These are phyloP conservation scores for Thoreauomyces humboldtii DNA, from an alignment of 192 early-diverging fungal genomes.

Conservation along the genomic window DNA sequence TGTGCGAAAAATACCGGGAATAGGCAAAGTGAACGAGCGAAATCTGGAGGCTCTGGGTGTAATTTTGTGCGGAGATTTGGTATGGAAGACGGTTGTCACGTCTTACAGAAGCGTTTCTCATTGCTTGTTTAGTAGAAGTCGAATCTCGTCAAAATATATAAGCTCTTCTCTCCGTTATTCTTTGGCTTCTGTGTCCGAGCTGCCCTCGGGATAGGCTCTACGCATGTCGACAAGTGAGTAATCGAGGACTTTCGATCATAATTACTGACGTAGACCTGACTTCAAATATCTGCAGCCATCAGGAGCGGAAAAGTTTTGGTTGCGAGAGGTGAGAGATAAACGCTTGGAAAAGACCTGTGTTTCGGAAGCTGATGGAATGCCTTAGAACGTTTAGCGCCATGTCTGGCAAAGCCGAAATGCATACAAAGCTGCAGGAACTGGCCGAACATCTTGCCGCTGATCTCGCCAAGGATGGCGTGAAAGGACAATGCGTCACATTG, in stretches of 20 bases:
- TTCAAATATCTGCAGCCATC: constrained; percentile 1
- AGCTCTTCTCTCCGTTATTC: constrained; percentile 42
- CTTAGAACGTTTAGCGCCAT: constrained; percentile 43
- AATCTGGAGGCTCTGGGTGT: constrained; percentile 53
- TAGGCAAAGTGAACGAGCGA: constrained; percentile 59
- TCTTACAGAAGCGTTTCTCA: background rate
- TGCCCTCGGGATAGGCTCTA: constrained; percentile 52
- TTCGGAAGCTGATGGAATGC: background rate
- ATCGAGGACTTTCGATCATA: background rate
- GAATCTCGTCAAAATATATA: constrained; percentile 41
- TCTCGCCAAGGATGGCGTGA: constrained; percentile 31
- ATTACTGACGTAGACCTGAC: background rate
- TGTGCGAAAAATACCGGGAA: constrained; percentile 56
- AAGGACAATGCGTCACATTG: constrained; percentile 44
- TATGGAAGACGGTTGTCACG: constrained; percentile 5
- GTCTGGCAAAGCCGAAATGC: constrained; percentile 19
- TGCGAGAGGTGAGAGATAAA: constrained; percentile 33
- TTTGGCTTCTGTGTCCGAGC: constrained; percentile 46
- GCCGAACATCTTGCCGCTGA: constrained; percentile 41
- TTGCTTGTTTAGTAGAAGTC: background rate
- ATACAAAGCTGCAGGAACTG: constrained; percentile 45
- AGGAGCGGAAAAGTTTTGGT: constrained; percentile 51
- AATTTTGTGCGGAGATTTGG: constrained; percentile 51
- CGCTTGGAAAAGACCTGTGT: background rate
- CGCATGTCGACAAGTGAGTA: constrained; percentile 23